These are phyloP conservation scores for Wickerhamiella dianesei DNA, from an alignment of 805 yeast species.

Conservation along the genomic window DNA sequence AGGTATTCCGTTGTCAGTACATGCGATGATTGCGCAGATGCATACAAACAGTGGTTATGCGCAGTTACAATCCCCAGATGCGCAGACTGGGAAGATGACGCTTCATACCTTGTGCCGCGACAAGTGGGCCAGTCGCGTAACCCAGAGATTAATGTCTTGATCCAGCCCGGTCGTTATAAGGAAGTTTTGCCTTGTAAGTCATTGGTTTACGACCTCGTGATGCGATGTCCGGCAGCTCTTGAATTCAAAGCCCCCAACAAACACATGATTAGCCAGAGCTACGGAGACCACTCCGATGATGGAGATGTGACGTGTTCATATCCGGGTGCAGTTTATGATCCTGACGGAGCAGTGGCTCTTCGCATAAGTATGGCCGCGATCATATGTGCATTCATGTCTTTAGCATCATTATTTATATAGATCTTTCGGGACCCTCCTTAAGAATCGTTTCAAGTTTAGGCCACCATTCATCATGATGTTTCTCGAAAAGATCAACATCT, in stretches of 20 bases:
- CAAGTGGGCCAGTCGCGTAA: conserved; percentile 44
- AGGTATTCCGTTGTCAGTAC: conserved; percentile 59
- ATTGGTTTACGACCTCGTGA: conserved; percentile 62
- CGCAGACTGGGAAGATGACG: conserved; percentile 30
- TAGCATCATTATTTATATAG: neutral
- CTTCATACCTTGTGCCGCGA: conserved; percentile 31
- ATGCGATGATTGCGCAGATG: conserved; percentile 55
- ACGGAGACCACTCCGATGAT: conserved; percentile 21
- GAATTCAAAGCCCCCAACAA: conserved; percentile 58
- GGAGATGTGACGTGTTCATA: conserved; percentile 27
- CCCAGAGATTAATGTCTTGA: conserved; percentile 37
- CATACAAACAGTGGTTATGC: conserved; percentile 83
- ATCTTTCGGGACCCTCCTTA: conserved; percentile 22
- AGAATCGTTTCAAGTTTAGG: conserved; percentile 26
- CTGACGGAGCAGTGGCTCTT: conserved; percentile 7
- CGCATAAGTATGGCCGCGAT: conserved; percentile 3
- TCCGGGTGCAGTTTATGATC: conserved; percentile 26
- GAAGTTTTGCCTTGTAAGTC: conserved; percentile 82
- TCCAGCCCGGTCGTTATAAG: conserved; percentile 49
- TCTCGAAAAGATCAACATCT: conserved; percentile 43
- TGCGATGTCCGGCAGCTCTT: conserved; percentile 71
- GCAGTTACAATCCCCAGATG: conserved; percentile 82
- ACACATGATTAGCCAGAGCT: conserved; percentile 14
- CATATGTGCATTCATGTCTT: neutral
- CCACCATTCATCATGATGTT: conserved; percentile 52